phyloP scores from a whole-genome alignment of 768 basidiomycete species.

The Lactarius akahatsu region DNA sequence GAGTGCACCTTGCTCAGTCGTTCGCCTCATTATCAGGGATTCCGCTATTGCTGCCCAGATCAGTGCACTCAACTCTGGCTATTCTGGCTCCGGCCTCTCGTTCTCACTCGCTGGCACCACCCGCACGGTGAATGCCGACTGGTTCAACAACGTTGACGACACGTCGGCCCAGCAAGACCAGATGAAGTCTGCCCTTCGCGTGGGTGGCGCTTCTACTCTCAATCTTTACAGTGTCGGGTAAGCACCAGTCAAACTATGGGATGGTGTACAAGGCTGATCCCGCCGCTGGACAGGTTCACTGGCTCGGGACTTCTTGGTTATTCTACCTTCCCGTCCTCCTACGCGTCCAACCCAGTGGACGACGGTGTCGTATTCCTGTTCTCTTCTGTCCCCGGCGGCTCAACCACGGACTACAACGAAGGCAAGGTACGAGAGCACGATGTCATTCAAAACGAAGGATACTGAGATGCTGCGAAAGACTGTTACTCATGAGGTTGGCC shows the following conservation, averaged over 20 bases:
- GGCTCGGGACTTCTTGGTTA: constrained; percentile 52
- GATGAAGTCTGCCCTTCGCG: constrained; percentile 50
- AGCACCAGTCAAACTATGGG: constrained; percentile 22
- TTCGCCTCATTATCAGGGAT: constrained; percentile 30
- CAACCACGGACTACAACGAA: constrained; percentile 41
- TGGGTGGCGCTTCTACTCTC: constrained; percentile 42
- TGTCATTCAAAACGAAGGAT: not conserved
- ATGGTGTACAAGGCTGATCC: not conserved
- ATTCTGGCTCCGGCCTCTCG: constrained; percentile 39
- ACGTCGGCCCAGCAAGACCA: constrained; percentile 38
- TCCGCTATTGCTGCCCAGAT: constrained; percentile 46
- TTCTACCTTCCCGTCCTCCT: constrained; percentile 51
- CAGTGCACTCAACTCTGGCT: constrained; percentile 43
- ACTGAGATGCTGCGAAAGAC: constrained; percentile 36
- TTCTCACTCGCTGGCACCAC: constrained; percentile 45
- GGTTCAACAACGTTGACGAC: constrained; percentile 47
- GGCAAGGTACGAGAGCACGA: constrained; percentile 29
- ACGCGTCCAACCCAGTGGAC: constrained; percentile 41
- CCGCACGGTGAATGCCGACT: constrained; percentile 45
- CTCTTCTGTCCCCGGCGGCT: constrained; percentile 43
- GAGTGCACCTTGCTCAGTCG: not conserved
- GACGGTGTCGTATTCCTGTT: constrained; percentile 47
- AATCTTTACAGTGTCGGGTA: constrained; percentile 56
- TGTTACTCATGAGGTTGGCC: constrained; percentile 57
- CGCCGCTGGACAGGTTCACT: constrained; percentile 35